Base-by-base conservation (phyloP, 2,329 filamentous ascomycete species). In the Pseudogymnoascus sp. region DNA sequence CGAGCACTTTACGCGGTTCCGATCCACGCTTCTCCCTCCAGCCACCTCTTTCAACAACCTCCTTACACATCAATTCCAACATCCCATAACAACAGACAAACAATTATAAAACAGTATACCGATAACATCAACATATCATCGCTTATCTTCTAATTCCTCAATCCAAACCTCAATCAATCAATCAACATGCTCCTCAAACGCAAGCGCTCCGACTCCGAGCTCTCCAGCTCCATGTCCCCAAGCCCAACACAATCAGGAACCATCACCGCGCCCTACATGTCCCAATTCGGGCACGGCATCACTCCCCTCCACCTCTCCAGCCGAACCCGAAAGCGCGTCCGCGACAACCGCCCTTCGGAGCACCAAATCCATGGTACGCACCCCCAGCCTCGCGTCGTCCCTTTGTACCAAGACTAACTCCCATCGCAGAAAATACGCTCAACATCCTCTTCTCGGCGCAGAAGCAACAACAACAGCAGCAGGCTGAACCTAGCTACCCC, bases 321-420 rank as follows among this genome's bases (percentile, higher is more conserved):
- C 66, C 81, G 84, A 26, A 87, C 84, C 0, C 73, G 81, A 68
- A 87, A 87, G 73, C 81, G 84, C 6, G 78, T 81, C 63, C 83
- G 84, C 62, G 77, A 86, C 70, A 80, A 76, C 61, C 76, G 84
- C 5, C 84, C 84, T 0, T 80, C 82, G 0, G 81, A 85, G 35
- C 71, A 77, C 5, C 74, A 78, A 61, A 77, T 85, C 5, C 79
- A 85, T 65, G 74, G 83, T 84, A 75, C 71, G 81, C 1, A 15
- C 37, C 21, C 59, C 24, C 65, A 47, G 65, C 21, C 61, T 24
- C 9, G 33, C 54, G 3, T 5, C 21, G 21, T 41, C 8, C 31
- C 54, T 59, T 33, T 33, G 9, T 9, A 40, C 17, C 47, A 54
- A 62, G 66, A 64, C 69, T 70, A 67, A 60, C 31, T 6, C 33